phyloP scores from a whole-genome alignment of 1,284 basidiomycete genomes.

The Sanguinoderma infundibulare region DNA sequence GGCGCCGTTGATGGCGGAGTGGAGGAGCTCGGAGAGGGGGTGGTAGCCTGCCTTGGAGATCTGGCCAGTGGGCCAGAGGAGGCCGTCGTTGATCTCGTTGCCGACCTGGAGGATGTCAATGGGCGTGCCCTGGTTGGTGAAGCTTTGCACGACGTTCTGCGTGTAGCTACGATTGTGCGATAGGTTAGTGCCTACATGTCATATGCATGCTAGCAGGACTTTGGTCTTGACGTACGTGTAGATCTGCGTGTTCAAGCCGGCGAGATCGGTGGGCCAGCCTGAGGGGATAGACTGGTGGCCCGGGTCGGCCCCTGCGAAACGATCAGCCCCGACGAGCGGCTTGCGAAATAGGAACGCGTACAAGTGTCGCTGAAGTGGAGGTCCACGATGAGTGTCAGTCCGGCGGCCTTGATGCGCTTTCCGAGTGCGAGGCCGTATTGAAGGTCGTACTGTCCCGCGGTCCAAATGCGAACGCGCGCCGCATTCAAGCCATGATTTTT shows the following conservation, averaged over 20 bases:
- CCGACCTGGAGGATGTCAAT: slow-evolving; percentile 60
- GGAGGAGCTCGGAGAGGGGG: slow-evolving; percentile 60
- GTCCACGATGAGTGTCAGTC: slow-evolving; percentile 62
- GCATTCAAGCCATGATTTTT: slow-evolving; percentile 57
- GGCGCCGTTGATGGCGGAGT: slow-evolving; percentile 56
- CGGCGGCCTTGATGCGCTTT: slow-evolving; percentile 58
- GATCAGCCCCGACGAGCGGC: slow-evolving; percentile 37
- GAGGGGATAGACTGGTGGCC: slow-evolving; percentile 63
- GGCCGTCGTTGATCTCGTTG: slow-evolving; percentile 66
- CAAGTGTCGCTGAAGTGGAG: slow-evolving; percentile 70
- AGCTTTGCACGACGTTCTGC: slow-evolving; percentile 51
- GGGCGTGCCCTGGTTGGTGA: slow-evolving; percentile 57
- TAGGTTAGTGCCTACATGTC: too few relatives aligned
- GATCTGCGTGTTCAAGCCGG: slow-evolving; percentile 56
- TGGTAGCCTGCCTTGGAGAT: slow-evolving; percentile 59
- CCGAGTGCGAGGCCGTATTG: slow-evolving; percentile 58
- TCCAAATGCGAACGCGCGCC: slow-evolving; percentile 66
- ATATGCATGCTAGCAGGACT: background rate
- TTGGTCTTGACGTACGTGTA: slow-evolving; percentile 45
- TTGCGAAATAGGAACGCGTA: slow-evolving; percentile 30
- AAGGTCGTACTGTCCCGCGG: slow-evolving; percentile 58
- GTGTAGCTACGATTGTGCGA: slow-evolving; percentile 53
- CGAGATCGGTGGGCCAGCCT: slow-evolving; percentile 57
- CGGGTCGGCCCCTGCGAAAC: slow-evolving; percentile 60
- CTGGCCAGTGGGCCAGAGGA: slow-evolving; percentile 63